These are phyloP conservation scores for Penicillium sp. DNA, from an alignment of 2,329 filamentous ascomycete genomes.

Conservation along the genomic window DNA sequence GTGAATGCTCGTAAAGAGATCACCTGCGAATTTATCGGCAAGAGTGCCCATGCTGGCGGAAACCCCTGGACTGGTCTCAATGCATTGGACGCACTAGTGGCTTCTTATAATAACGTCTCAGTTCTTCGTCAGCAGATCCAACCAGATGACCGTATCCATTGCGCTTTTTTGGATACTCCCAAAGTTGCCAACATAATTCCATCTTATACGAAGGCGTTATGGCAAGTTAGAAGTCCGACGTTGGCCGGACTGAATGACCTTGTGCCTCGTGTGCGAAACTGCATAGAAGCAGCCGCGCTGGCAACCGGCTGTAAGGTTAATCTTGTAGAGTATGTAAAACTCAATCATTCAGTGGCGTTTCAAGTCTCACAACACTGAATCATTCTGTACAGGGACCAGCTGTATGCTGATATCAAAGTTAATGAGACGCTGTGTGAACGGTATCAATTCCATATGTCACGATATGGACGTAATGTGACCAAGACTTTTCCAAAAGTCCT, in stretches of 20 bases:
- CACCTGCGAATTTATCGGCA: constrained; percentile 42
- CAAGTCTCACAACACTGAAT: constrained; percentile 3
- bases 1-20: constrained; percentile 35
- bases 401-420: constrained; percentile 45
- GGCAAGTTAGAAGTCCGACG: constrained; percentile 44
- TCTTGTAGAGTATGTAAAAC: constrained; percentile 23
- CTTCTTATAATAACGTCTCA: constrained; percentile 44
- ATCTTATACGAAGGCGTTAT: constrained; percentile 44
- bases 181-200: constrained; percentile 56
- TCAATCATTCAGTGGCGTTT: constrained; percentile 8
- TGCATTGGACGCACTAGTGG: constrained; percentile 55
- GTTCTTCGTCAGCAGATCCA: constrained; percentile 55
- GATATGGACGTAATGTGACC: constrained; percentile 23
- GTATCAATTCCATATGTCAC: constrained; percentile 45
- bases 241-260: constrained; percentile 36
- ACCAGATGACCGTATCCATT: constrained; percentile 51
- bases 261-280: constrained; percentile 27
- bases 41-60: constrained; percentile 54
- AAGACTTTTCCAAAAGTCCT: constrained; percentile 35
- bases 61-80: constrained; percentile 59
- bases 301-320: constrained; percentile 32
- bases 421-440: constrained; percentile 44
- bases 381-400: background rate
- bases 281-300: constrained; percentile 33
- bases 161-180: constrained; percentile 53